Evolutionary conservation across 805 yeast species (phyloP).

Genomic region (Lipomyces starkeyi): DNA sequence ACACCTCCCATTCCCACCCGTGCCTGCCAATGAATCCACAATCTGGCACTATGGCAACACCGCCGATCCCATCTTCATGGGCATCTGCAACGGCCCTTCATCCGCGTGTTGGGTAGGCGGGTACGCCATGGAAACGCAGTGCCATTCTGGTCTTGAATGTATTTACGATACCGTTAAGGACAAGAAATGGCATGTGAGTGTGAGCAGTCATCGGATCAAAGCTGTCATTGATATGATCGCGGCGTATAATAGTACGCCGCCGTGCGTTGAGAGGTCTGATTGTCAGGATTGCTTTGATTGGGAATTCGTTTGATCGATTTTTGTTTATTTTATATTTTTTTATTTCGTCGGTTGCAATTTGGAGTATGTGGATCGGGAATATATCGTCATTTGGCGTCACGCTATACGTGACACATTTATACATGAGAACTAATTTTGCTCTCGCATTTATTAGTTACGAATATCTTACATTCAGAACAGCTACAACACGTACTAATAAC

Average conservation of each 20-base stretch:
- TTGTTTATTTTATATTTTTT: background rate
- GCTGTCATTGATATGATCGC: constrained; percentile 82
- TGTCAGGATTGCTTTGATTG: constrained; percentile 39
- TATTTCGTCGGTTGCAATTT: background rate
- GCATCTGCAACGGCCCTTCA: constrained; percentile 94
- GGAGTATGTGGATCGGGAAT: background rate
- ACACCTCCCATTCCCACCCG: constrained; percentile 88
- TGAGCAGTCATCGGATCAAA: constrained; percentile 88
- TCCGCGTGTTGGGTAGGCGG: constrained; percentile 91
- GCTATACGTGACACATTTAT: background rate
- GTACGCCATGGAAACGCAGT: constrained; percentile 95
- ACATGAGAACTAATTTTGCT: background rate
- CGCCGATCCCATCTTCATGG: constrained; percentile 97
- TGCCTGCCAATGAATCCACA: constrained; percentile 77
- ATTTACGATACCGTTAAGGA: constrained; percentile 89
- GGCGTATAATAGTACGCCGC: constrained; percentile 77
- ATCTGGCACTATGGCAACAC: constrained; percentile 97
- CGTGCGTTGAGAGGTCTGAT: constrained; percentile 51
- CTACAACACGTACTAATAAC: background rate
- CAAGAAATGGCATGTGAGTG: constrained; percentile 88
- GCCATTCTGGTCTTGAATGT: constrained; percentile 90
- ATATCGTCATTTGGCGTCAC: background rate
- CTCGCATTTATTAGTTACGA: background rate
- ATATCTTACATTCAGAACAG: background rate
- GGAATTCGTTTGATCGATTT: constrained; percentile 26